Evolutionary conservation across 2,329 filamentous ascomycete species (phyloP).

Genomic region (Atkinsonella hypoxylon): DNA sequence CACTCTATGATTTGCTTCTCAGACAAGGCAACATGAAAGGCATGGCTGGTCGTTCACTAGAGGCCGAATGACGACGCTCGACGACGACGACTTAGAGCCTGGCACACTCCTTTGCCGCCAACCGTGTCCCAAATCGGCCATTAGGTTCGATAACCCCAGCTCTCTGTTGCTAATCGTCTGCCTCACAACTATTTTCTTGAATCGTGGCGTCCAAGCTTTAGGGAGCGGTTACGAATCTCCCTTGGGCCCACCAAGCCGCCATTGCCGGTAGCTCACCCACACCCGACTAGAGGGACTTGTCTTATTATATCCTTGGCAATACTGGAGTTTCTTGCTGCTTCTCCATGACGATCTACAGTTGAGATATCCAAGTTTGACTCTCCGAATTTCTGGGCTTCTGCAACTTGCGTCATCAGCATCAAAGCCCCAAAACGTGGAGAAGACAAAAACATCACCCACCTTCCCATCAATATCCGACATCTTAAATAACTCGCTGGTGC

Average conservation of each 20-base stretch:
- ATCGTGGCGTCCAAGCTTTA: not conserved
- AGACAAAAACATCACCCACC: not conserved
- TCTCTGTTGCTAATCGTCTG: not conserved
- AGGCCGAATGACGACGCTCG: not conserved
- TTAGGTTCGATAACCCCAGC: not conserved
- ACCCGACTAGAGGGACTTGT: not conserved
- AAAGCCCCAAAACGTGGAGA: not conserved
- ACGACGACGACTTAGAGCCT: not conserved
- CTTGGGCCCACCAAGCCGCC: not conserved
- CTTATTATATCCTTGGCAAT: not conserved
- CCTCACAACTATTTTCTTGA: not conserved
- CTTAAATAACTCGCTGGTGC: not conserved
- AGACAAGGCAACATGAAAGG: not conserved
- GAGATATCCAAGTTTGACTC: not conserved
- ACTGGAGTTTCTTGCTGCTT: not conserved
- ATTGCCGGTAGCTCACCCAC: not conserved
- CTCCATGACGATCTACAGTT: not conserved
- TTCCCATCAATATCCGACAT: not conserved
- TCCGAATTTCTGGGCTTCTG: not conserved
- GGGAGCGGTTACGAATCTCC: constrained; percentile 3
- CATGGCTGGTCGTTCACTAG: not conserved
- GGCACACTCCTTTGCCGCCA: not conserved
- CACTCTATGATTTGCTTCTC: not conserved
- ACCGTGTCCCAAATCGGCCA: constrained; percentile 1
- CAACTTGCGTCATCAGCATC: not conserved